Evolutionary conservation across 345 rosid species (phyloP), one percentile per base, ranked within the genome.

Genomic region (Diplotaxis tenuifolia): DNA sequence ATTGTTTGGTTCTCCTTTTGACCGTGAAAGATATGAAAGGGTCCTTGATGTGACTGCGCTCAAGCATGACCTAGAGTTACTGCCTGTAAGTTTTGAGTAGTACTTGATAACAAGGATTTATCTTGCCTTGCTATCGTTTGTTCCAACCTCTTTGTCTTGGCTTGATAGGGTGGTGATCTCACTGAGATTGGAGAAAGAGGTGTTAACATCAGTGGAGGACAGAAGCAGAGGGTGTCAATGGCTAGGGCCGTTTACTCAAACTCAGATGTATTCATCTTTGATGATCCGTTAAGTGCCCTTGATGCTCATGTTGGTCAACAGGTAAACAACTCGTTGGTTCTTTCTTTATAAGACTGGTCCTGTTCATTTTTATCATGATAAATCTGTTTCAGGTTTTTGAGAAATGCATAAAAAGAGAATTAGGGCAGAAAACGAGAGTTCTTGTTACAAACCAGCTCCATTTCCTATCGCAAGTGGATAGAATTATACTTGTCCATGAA

Each of bases 361-460:
- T 19, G 27, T 75, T 29, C 58, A 61, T 20, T 67, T 49, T 45
- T 67, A n/a, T n/a, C n/a, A n/a, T n/a, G n/a, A n/a, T n/a, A n/a
- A 14, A 36, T 27, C 2, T 49, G 77, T 23, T 76, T 81, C 85
- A 95, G 99, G 99, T 95, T 75, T 95, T 95, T 76, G 99, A 95
- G 70, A 90, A 82, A 85, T 95, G 99, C 78, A 80, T 95, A 75
- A 89, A 86, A 82, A 88, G 89, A 79, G 99, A 89, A 78, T 70
- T 95, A 70, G 79, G 87, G 62, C 79, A 80, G 75, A 95, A 86
- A 82, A 95, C 99, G 9, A 86, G 99, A 77, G 96, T 95, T 79
- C 99, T 95, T 71, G 99, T 95, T 76, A 95, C 99, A 40, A 95
- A 95, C 85, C 99, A 95, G 83, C 88, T 95, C 65, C 99, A 95